phyloP scores from a whole-genome alignment of 2,329 filamentous ascomycete species.

The Cordyceps cateniannulata region DNA sequence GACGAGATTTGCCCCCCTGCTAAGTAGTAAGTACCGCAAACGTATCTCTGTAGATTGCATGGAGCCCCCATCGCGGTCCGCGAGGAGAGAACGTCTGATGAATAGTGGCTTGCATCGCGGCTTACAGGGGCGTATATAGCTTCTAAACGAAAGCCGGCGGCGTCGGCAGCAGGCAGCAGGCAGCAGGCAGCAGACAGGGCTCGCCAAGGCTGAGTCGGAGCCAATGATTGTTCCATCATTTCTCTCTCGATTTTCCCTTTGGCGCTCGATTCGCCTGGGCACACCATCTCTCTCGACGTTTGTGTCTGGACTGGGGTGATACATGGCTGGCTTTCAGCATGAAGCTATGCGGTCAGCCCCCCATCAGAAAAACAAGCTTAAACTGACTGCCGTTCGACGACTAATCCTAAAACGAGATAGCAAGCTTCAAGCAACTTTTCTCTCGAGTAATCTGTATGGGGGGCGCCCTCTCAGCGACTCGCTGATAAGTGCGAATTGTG shows the following conservation, averaged over 20 bases:
- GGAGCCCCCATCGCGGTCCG: too few species aligned
- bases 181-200: not conserved
- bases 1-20: not conserved
- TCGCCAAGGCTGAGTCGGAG: not conserved
- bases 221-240: not conserved
- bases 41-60: not conserved
- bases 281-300: not conserved
- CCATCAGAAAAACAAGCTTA: slow-evolving; percentile 3
- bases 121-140: not conserved
- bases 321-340: not conserved
- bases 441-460: not conserved
- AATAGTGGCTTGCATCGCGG: not conserved
- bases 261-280: not conserved
- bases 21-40: not conserved
- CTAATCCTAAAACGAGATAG: not conserved
- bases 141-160: not conserved
- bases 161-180: not conserved
- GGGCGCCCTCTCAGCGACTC: not conserved
- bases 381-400: not conserved
- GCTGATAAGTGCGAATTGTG: not conserved
- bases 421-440: not conserved
- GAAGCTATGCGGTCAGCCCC: not conserved
- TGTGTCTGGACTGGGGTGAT: not conserved
- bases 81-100: not conserved
- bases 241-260: not conserved